Conservation (phyloP, 179 eudicot genomes). For the Patellifolia procumbens region DNA sequence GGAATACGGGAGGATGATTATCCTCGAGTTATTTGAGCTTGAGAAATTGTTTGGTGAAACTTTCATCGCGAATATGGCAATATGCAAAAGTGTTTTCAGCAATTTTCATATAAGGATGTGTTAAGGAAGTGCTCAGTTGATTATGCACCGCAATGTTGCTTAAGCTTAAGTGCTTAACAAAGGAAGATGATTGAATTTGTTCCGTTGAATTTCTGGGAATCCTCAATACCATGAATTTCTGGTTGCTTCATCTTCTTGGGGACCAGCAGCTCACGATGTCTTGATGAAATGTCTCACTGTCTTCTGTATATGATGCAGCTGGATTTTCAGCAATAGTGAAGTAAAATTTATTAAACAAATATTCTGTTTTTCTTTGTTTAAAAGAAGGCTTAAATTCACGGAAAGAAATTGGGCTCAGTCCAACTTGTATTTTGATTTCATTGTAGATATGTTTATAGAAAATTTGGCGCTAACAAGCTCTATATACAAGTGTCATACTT, state of each 20-base stretch:
- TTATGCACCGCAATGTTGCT: no score
- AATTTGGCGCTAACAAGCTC: neutral
- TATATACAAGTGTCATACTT: neutral
- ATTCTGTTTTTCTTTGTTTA: neutral
- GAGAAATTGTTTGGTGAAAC: no score
- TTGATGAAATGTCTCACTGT: neutral
- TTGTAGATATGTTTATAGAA: neutral
- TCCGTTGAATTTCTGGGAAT: neutral
- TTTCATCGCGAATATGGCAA: no score
- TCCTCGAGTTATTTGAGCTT: no score
- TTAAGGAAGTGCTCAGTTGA: no score
- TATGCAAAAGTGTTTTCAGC: no score
- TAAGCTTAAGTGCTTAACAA: no score
- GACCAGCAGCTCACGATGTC: conserved; percentile 1
- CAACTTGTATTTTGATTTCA: neutral
- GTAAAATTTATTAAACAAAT: neutral
- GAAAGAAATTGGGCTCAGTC: neutral
- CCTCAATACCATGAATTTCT: neutral
- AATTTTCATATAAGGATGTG: no score
- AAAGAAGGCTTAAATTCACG: neutral
- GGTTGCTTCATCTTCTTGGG: conserved; percentile 2
- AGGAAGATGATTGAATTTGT: neutral
- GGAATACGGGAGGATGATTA: no score
- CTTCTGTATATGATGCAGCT: neutral
- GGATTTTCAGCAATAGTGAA: neutral